A percentile compares a stretch with the other conserved stretches of the same genome.
Evolutionary conservation across 2,329 filamentous ascomycete genomes (phyloP).

Genomic region (Apiospora saccharicola): DNA sequence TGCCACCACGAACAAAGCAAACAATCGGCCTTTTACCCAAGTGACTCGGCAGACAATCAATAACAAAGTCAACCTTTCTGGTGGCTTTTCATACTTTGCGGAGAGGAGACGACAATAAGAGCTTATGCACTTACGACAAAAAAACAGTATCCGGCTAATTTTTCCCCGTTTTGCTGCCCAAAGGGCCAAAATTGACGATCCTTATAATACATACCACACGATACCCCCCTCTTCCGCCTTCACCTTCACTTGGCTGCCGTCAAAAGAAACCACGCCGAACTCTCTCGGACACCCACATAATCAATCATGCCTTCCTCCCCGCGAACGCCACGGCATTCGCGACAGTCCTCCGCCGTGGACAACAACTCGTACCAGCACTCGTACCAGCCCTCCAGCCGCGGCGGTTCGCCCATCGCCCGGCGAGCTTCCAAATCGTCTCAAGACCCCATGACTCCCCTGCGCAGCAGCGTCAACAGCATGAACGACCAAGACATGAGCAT

Average conservation of each 20-base stretch:
- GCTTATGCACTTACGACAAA: neutral
- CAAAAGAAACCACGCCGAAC: constrained; percentile 3
- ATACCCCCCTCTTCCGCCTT: neutral
- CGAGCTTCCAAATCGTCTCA: constrained; percentile 61
- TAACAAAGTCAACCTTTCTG: constrained; percentile 10
- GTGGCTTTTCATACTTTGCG: constrained; percentile 16
- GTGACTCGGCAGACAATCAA: constrained; percentile 12
- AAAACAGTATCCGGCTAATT: neutral
- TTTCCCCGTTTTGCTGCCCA: constrained; percentile 7
- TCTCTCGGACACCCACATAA: neutral
- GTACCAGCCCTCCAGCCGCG: constrained; percentile 47
- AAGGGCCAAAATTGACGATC: constrained; percentile 9
- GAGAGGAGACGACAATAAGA: constrained; percentile 9
- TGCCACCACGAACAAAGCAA: constrained; percentile 19
- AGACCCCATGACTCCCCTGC: constrained; percentile 57
- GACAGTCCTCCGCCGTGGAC: constrained; percentile 63
- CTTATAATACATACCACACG: constrained; percentile 12
- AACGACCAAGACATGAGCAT: constrained; percentile 57
- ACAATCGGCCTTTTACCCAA: constrained; percentile 13
- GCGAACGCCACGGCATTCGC: constrained; percentile 65
- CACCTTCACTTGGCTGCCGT: constrained; percentile 4
- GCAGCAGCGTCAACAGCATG: constrained; percentile 46
- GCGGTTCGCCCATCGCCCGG: constrained; percentile 54
- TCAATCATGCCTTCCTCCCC: constrained; percentile 55
- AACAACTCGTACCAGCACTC: constrained; percentile 26